Percentiles rank a stretch among this genome's conserved stretches.
phyloP scores from a whole-genome alignment of 768 basidiomycete species.

The Thelephora ganbajun region DNA sequence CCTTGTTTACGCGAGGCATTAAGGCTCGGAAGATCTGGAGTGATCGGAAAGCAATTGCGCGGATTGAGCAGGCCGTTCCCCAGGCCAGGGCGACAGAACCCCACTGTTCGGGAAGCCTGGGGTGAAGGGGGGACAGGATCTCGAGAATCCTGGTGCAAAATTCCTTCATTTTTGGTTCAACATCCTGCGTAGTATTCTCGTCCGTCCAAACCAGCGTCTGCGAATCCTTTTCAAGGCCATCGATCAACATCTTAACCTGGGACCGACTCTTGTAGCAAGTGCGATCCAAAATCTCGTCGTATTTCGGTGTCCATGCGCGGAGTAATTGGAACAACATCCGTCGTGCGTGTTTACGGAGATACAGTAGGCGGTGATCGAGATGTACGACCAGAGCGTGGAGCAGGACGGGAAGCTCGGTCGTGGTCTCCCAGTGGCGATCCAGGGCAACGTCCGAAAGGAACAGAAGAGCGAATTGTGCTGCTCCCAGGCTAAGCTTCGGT shows the following conservation, averaged over 20 bases:
- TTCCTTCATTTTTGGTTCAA: constrained; percentile 52
- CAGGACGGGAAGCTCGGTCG: constrained; percentile 53
- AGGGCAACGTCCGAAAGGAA: constrained; percentile 69
- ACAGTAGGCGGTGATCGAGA: constrained; percentile 60
- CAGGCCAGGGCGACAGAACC: constrained; percentile 70
- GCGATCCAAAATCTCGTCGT: constrained; percentile 57
- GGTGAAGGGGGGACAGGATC: constrained; percentile 55
- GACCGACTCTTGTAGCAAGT: constrained; percentile 30
- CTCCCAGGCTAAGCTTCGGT: constrained; percentile 56
- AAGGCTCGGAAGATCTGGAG: constrained; percentile 82
- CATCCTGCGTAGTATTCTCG: constrained; percentile 40
- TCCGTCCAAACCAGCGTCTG: constrained; percentile 57
- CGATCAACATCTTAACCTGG: constrained; percentile 35
- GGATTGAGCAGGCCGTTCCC: constrained; percentile 79
- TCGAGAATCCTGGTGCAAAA: constrained; percentile 53
- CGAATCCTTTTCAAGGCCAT: constrained; percentile 43
- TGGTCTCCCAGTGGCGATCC: constrained; percentile 64
- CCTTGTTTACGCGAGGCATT: constrained; percentile 52
- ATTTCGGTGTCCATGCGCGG: constrained; percentile 69
- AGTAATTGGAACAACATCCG: constrained; percentile 77
- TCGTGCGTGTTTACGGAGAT: constrained; percentile 57
- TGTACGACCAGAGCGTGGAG: constrained; percentile 75
- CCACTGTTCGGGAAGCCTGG: constrained; percentile 61
- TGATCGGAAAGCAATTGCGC: constrained; percentile 76
- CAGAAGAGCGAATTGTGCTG: constrained; percentile 80